Evolutionary conservation across 805 yeast species (phyloP).

Genomic region (Sugiyamaella marilandica): DNA sequence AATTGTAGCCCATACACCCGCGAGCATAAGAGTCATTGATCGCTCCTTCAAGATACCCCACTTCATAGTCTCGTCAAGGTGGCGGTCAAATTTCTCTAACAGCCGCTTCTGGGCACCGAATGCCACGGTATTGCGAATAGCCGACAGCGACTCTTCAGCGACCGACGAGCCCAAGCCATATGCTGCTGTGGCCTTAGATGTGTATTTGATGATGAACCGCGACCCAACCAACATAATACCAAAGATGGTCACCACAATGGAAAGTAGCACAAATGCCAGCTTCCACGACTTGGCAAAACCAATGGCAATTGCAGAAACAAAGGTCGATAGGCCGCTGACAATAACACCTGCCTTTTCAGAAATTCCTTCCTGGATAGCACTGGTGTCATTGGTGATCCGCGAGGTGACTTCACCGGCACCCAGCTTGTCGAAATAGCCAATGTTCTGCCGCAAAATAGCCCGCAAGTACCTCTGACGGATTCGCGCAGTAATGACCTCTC

Average conservation of each 20-base stretch:
- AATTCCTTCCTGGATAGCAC: conserved; percentile 39
- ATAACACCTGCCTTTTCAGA: conserved; percentile 40
- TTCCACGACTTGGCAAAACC: conserved; percentile 35
- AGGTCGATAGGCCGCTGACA: conserved; percentile 36
- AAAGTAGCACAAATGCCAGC: conserved; percentile 34
- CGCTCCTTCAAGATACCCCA: conserved; percentile 27
- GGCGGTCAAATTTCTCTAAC: conserved; percentile 30
- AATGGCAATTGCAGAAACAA: conserved; percentile 36
- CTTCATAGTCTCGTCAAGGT: conserved; percentile 26
- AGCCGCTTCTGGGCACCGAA: conserved; percentile 38
- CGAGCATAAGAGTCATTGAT: conserved; percentile 34
- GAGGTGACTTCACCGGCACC: conserved; percentile 43
- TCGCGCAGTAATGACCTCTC: conserved; percentile 39
- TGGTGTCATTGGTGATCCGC: conserved; percentile 40
- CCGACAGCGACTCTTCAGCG: conserved; percentile 41
- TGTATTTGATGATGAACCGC: conserved; percentile 29
- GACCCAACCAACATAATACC: conserved; percentile 30
- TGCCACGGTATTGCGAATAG: conserved; percentile 40
- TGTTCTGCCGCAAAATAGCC: conserved; percentile 37
- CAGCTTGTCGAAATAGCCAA: conserved; percentile 39
- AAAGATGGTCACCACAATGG: conserved; percentile 32
- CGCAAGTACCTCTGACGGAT: conserved; percentile 35
- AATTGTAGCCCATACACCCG: conserved; percentile 34
- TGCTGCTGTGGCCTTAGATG: conserved; percentile 21
- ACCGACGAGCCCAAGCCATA: conserved; percentile 34